Base-by-base conservation (phyloP, 1,284 basidiomycete genomes). In the Tilletiopsis washingtonensis region DNA sequence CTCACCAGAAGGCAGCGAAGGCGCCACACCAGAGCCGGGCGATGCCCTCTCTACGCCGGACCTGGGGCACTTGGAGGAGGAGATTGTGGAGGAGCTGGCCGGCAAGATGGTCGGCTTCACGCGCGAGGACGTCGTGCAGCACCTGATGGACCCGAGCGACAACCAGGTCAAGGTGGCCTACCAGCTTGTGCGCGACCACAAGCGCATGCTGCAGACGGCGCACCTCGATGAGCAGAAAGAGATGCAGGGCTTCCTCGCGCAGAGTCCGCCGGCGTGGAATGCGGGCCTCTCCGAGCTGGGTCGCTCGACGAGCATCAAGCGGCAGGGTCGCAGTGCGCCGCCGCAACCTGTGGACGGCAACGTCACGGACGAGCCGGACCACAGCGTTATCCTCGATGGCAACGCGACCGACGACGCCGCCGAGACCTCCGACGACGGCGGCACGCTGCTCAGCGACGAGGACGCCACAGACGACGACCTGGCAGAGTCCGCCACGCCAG, bases 121-220 rank as follows among this genome's bases (percentile, higher is more conserved):
- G 50, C 81, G 82, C 71, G 84, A 87, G 2, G 86, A 91, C 61
- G 81, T 97, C 4, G 88, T 87, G 84, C 83, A 86, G 51, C 85
- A 84, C 62, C 75, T 97, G 53, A 79, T 84, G 61, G 77, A 84
- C 56, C 84, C 90, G 41, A 87, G 90, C 51, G 91, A 93, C 38
- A 94, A 96, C 69, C 86, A 90, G 52, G 85, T 97, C 71, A 93
- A 96, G 75, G 91, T 98, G 15, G 91, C 93, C 0, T 98, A 97
- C 74, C 84, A 93, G 81, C 79, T 97, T 2, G 79, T 94, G 47
- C 78, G 90, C 47, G 93, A 97, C 71, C 91, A 93, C 76, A 81
- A 84, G 62, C 78, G 90, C 39, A 81, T 87, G 54, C 82, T 90
- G n/a, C 82, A 84, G 71, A 86, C 87, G 74, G 39, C 48, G 23